Base-by-base conservation (phyloP, 1,139 yeast species). In the Zygosaccharomyces sapae region DNA sequence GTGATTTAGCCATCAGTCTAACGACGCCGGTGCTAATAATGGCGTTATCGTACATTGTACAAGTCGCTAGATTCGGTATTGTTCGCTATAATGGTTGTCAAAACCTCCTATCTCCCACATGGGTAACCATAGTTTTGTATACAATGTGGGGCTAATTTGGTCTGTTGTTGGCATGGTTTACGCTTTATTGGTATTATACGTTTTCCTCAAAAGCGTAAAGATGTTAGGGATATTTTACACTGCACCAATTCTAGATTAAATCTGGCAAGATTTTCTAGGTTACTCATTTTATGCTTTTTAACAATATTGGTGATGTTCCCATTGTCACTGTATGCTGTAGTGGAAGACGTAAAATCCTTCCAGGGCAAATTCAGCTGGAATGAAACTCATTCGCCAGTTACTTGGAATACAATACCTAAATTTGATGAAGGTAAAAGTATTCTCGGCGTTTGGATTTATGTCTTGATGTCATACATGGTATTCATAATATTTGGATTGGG, bases 401-500 rank as follows among this genome's bases (percentile, higher is more conserved):
- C 68, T 19, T 82, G 86, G 85, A 63, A 68, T 45, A 56, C 65
- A 1, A 69, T 80, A 16, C 54, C 69, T 10, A 67, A 60, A 47
- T 51, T 63, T 19, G 68, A 69, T n/a, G 62, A 68, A 29, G 58
- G 57, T 2, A 49, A 53, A 38, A 73, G 73, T 20, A 53, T 62
- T 36, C 59, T 60, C 54, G 50, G 53, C 45, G 69, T 74, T 38
- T 82, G 83, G 79, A 67, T 81, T 16, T 77, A 77, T 54, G 70
- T 82, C 45, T 76, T 76, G 0, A 70, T 86, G 55, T 79, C 92
- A 0, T 70, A 77, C 48, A 56, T 81, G 19, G 79, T 86, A 0
- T 87, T 88, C 61, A 62, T 83, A 20, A 70, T 86, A 33, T 86
- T 88, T 65, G 96, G 96, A 0, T 62, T 87, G 35, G 95, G 96